A percentile compares a stretch with the other conserved stretches of the same genome.
phyloP scores from a whole-genome alignment of 2,329 filamentous ascomycete genomes.

The Ceratocystis albifundus region DNA sequence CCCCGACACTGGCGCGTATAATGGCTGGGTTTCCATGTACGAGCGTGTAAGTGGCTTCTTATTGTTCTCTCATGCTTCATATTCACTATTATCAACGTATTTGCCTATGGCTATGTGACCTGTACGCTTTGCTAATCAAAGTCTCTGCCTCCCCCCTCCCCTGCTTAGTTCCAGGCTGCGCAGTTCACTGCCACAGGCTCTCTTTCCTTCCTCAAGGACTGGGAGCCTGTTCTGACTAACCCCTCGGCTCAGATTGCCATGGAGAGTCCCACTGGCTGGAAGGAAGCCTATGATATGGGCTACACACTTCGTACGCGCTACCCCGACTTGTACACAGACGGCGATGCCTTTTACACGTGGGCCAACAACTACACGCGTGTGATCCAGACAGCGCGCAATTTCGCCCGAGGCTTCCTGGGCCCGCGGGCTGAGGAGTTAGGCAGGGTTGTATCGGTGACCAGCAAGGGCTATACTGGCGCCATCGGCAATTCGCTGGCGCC shows the following conservation, averaged over 20 bases:
- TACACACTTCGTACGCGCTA: constrained; percentile 41
- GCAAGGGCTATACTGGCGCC: constrained; percentile 38
- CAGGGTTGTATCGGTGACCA: constrained; percentile 47
- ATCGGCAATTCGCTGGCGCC: constrained; percentile 53
- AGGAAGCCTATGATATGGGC: constrained; percentile 48
- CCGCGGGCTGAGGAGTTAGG: constrained; percentile 42
- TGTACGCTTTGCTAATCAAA: not conserved
- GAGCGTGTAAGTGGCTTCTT: constrained; percentile 31
- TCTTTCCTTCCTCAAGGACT: constrained; percentile 46
- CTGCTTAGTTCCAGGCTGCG: constrained; percentile 40
- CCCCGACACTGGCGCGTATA: constrained; percentile 49
- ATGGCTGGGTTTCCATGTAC: constrained; percentile 42
- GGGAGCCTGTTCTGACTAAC: constrained; percentile 47
- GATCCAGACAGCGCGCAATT: constrained; percentile 50
- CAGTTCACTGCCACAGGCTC: constrained; percentile 43
- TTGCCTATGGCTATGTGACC: not conserved
- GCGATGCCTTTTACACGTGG: constrained; percentile 47
- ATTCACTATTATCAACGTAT: too few relatives aligned
- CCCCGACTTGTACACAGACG: constrained; percentile 40
- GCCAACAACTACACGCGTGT: constrained; percentile 55
- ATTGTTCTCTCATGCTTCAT: not conserved
- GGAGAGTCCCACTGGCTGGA: constrained; percentile 50
- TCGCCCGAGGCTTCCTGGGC: constrained; percentile 50
- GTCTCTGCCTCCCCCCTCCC: not conserved
- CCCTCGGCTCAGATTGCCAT: constrained; percentile 46